phyloP scores from a whole-genome alignment of 208 protist genomes.

The Vickermania ingenoplastis region DNA sequence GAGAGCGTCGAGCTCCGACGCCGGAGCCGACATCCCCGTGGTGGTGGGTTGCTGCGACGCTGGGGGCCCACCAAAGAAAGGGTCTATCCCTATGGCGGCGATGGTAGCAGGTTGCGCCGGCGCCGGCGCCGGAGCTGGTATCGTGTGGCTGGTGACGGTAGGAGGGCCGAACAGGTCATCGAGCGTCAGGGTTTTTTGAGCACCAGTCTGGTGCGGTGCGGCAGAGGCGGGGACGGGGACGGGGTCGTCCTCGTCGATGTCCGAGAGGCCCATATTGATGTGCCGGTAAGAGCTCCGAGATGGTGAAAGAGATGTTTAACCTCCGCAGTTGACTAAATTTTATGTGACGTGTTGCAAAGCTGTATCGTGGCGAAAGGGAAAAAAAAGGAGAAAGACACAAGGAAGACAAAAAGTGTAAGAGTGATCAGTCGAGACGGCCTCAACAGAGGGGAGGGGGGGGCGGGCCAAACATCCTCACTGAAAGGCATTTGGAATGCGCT shows the following conservation, averaged over 20 bases:
- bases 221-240: slow-evolving; percentile 1
- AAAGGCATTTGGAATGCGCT: background rate
- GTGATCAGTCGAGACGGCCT: too few species aligned
- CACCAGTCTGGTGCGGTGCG: background rate
- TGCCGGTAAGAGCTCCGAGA: background rate
- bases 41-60: background rate
- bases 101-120: background rate
- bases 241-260: slow-evolving; percentile 70
- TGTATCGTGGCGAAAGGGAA: too few species aligned
- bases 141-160: background rate
- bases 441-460: background rate
- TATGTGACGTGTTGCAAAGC: too few species aligned
- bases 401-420: background rate
- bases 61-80: too few species aligned
- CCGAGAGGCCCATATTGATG: slow-evolving; percentile 56
- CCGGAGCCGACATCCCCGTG: slow-evolving; percentile 1
- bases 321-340: too few species aligned
- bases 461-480: background rate
- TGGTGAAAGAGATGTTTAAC: too few species aligned
- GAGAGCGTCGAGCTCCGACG: slow-evolving; percentile 18
- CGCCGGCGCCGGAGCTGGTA: slow-evolving; percentile 6
- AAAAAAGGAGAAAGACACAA: background rate
- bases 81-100: too few species aligned
- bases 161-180: background rate
- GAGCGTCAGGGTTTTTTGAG: background rate